These are phyloP conservation scores for Arachis hypogaea DNA, from an alignment of 306 rosid species.

Conservation along the genomic window DNA sequence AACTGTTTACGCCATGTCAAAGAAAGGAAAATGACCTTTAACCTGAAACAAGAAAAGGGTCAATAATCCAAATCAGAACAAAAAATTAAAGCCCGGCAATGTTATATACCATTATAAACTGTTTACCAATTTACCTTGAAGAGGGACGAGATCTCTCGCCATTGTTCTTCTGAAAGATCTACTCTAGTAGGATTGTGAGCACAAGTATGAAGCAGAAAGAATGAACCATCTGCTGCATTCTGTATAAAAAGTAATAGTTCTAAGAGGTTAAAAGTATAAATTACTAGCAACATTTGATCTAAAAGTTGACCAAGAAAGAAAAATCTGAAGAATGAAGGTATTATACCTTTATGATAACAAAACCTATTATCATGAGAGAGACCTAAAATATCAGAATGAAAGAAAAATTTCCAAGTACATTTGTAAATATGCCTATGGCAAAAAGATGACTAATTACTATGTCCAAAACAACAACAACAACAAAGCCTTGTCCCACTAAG, in stretches of 20 bases:
- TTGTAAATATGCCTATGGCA: not conserved
- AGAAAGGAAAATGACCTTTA: conserved; percentile 88
- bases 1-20: conserved; percentile 73
- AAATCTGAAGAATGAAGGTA: conserved; percentile 7
- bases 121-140: conserved; percentile 73
- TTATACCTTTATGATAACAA: conserved; percentile 55
- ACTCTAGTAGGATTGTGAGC: conserved; percentile 99
- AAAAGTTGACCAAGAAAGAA: conserved; percentile 11
- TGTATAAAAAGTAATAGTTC: conserved; percentile 38
- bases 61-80: conserved; percentile 2
- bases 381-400: conserved; percentile 48
- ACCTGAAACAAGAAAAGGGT: conserved; percentile 47
- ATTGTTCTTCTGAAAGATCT: conserved; percentile 91
- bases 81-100: conserved; percentile 3
- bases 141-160: conserved; percentile 86
- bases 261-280: conserved; percentile 24
- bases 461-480: not conserved
- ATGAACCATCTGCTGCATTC: conserved; percentile 96
- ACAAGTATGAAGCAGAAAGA: conserved; percentile 96
- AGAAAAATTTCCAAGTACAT: conserved; percentile 10
- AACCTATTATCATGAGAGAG: conserved; percentile 56
- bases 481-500: too few species aligned
- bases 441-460: not conserved
- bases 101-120: conserved; percentile 29
- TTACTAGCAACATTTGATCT: conserved; percentile 32